These are phyloP conservation scores for Cardamine occulta DNA, from an alignment of 345 rosid genomes.

Conservation along the genomic window DNA sequence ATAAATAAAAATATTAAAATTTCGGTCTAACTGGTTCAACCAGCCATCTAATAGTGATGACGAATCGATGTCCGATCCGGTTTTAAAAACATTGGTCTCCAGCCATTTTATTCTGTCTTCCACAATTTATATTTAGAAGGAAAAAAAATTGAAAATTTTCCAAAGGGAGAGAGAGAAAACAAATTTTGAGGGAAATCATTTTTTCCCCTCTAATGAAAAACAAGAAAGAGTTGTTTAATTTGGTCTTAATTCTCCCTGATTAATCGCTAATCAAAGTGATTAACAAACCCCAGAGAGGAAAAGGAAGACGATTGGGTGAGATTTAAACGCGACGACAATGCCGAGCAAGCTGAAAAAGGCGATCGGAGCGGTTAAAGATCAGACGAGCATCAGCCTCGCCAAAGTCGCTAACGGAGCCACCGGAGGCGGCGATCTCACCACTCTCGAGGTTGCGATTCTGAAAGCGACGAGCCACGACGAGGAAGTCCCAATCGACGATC, in stretches of 20 bases:
- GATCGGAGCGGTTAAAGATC: constrained; percentile 84
- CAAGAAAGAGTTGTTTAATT: background rate
- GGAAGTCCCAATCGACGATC: constrained; percentile 69
- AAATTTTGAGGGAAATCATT: background rate
- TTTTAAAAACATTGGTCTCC: too few species aligned
- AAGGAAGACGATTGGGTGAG: constrained; percentile 4
- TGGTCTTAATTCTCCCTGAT: background rate
- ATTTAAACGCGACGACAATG: constrained; percentile 46
- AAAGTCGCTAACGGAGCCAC: constrained; percentile 67
- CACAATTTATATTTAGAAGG: constrained; percentile 13
- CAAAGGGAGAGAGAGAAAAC: constrained; percentile 2
- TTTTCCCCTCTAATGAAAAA: background rate
- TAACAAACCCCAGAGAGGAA: background rate
- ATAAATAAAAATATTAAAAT: too few species aligned
- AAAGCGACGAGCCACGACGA: constrained; percentile 81
- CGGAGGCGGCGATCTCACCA: constrained; percentile 37
- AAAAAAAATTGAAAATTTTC: background rate
- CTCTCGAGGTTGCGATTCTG: constrained; percentile 71
- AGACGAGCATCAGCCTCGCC: constrained; percentile 86
- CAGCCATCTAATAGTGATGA: too few species aligned
- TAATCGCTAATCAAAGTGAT: constrained; percentile 1
- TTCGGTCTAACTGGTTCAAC: too few species aligned
- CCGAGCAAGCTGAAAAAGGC: constrained; percentile 90
- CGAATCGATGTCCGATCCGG: too few species aligned
- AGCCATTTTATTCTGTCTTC: constrained; percentile 30